Percentiles rank a stretch among this genome's conserved stretches.
Conservation (phyloP, 768 basidiomycete genomes). For the Epithele typhae region DNA sequence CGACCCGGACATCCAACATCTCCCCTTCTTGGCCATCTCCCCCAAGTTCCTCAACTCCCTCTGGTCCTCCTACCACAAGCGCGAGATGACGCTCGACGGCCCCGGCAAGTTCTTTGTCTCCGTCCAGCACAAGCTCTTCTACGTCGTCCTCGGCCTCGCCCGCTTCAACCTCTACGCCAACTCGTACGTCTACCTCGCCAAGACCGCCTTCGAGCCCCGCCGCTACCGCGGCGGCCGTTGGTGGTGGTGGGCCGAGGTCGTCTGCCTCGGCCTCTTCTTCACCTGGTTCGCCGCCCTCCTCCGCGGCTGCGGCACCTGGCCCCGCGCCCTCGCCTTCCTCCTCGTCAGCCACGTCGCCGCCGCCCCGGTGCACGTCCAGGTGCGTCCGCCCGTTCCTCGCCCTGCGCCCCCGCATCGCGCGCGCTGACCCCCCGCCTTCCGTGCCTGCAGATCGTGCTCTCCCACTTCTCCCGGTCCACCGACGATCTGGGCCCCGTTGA, state of each 20-base stretch:
- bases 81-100: constrained; percentile 74
- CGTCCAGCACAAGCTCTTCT: constrained; percentile 90
- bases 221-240: constrained; percentile 67
- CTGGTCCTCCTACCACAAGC: constrained; percentile 94
- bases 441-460: constrained; percentile 75
- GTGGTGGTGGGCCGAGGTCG: constrained; percentile 75
- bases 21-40: constrained; percentile 94
- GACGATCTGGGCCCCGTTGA: constrained; percentile 86
- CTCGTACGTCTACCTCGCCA: constrained; percentile 73
- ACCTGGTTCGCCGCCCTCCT: constrained; percentile 77
- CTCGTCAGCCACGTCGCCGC: constrained; percentile 82
- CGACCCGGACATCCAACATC: constrained; percentile 80
- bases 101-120: constrained; percentile 62
- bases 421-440: background rate
- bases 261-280: constrained; percentile 82
- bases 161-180: constrained; percentile 93
- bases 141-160: constrained; percentile 82
- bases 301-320: constrained; percentile 66
- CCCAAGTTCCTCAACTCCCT: constrained; percentile 80
- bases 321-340: constrained; percentile 65
- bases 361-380: constrained; percentile 94
- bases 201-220: constrained; percentile 59
- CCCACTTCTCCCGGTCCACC: constrained; percentile 95
- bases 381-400: too few relatives aligned
- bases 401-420: too few relatives aligned